These are phyloP conservation scores for Coniophora puteana DNA, from an alignment of 1,284 basidiomycete genomes.

Conservation along the genomic window DNA sequence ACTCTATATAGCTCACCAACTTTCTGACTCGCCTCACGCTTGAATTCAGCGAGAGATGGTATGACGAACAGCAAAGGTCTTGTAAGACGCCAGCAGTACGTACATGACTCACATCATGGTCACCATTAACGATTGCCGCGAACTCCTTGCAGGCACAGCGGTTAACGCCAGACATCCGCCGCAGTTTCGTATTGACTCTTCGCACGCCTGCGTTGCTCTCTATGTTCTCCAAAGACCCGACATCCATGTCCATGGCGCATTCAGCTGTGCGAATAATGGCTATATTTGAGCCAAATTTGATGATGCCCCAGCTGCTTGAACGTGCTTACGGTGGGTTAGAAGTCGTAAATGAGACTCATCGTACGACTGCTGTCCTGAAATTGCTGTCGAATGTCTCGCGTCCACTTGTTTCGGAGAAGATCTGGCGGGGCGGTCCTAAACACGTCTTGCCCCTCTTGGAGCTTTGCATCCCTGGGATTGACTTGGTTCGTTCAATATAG, in stretches of 20 bases:
- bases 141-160: slow-evolving; percentile 51
- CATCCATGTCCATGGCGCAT: slow-evolving; percentile 67
- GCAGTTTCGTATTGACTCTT: slow-evolving; percentile 79
- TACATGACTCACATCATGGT: slow-evolving; percentile 2
- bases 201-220: slow-evolving; percentile 88
- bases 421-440: slow-evolving; percentile 87
- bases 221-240: slow-evolving; percentile 91
- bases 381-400: slow-evolving; percentile 82
- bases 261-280: slow-evolving; percentile 71
- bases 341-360: slow-evolving; percentile 91
- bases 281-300: slow-evolving; percentile 79
- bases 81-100: slow-evolving; percentile 83
- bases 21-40: slow-evolving; percentile 77
- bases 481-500: slow-evolving; percentile 51
- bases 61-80: slow-evolving; percentile 74
- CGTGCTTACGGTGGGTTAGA: slow-evolving; percentile 90
- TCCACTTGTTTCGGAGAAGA: slow-evolving; percentile 73
- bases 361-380: slow-evolving; percentile 88
- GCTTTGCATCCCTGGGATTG: slow-evolving; percentile 88
- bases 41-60: slow-evolving; percentile 82
- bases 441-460: slow-evolving; percentile 88
- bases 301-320: slow-evolving; percentile 93
- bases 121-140: slow-evolving; percentile 6
- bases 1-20: slow-evolving; percentile 68
- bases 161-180: slow-evolving; percentile 80